Evolutionary conservation across 2,329 filamentous ascomycete species (phyloP).

Genomic region (Xylaria sp.): DNA sequence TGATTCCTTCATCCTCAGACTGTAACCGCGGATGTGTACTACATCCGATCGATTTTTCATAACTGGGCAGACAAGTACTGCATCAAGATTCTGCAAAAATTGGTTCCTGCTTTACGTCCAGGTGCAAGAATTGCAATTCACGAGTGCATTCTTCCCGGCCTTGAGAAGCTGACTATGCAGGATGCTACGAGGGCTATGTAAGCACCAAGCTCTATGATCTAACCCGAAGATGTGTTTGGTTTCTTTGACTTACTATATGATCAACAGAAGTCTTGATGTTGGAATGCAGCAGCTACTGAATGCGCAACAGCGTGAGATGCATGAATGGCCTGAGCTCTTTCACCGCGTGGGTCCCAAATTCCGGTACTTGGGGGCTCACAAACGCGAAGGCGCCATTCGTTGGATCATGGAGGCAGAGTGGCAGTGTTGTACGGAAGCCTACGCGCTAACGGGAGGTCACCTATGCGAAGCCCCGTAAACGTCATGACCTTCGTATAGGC

Average conservation of each 20-base stretch:
- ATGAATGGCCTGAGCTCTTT: constrained; percentile 43
- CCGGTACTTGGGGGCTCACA: constrained; percentile 38
- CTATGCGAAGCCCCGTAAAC: too few species aligned
- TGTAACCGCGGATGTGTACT: constrained; percentile 41
- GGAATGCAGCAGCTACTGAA: constrained; percentile 44
- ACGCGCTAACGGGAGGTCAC: too few species aligned
- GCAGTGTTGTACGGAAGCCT: too few species aligned
- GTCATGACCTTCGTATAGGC: too few species aligned
- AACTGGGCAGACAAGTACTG: constrained; percentile 50
- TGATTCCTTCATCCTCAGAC: constrained; percentile 42
- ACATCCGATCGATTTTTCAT: constrained; percentile 48
- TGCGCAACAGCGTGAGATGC: constrained; percentile 39
- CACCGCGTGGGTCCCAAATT: constrained; percentile 37
- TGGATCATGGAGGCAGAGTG: constrained; percentile 46
- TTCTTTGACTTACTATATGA: constrained; percentile 31
- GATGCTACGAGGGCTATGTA: constrained; percentile 43
- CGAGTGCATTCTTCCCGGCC: constrained; percentile 38
- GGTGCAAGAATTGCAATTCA: constrained; percentile 41
- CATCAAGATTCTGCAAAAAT: constrained; percentile 29
- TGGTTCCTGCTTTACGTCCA: too few species aligned
- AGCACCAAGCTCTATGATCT: constrained; percentile 5
- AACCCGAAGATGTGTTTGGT: neutral
- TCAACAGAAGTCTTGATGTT: constrained; percentile 4
- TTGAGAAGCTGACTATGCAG: constrained; percentile 30
- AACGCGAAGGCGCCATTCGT: constrained; percentile 34